Evolutionary conservation across 345 rosid genomes (phyloP), one percentile per base, ranked within the genome.

Genomic region (Rhodomyrtus tomentosa): DNA sequence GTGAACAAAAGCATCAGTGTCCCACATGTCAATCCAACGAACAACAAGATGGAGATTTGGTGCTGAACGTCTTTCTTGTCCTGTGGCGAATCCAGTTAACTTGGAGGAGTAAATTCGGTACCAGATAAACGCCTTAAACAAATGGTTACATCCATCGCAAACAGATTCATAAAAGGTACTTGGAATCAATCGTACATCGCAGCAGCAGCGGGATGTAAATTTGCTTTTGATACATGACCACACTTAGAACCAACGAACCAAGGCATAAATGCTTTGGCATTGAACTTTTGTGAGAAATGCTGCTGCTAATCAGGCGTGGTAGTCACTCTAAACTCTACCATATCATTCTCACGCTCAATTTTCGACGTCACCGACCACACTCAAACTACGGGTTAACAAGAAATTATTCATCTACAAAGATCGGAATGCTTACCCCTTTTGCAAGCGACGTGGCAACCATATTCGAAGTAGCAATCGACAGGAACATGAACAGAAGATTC

Each of bases 361-460:
- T 24, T 11, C 24, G 48, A 80, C 12, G 50, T 80, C 53, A 24
- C 82, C 4, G 29, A 42, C 53, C 5, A 18, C 10, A 45, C 50
- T 80, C 16, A 42, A 80, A 42, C 53, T 80, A 11, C 12, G 14
- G 82, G 36, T 2, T 21, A 24, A 12, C 53, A 24, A 80, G 50
- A 42, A 42, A 80, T 27, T 48, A 22, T 80, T 25, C 29, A 45
- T 80, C 50, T 16, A 6, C 3, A 80, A 80, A 45, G 50, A 27
- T 56, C 6, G 3, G 29, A 80, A 84, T 86, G 81, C 92, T 88
- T 83, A 95, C 99, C 95, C 89, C 90, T 88, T 88, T 91, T 73
- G 99, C 94, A 68, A 95, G 98, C 82, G 99, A 93, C 84, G 96
- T 96, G 81, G 99, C 98, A 36, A 96, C 96, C 96, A 96, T 89